Conservation (phyloP, 805 yeast genomes). For the Metschnikowia reukaufii region DNA sequence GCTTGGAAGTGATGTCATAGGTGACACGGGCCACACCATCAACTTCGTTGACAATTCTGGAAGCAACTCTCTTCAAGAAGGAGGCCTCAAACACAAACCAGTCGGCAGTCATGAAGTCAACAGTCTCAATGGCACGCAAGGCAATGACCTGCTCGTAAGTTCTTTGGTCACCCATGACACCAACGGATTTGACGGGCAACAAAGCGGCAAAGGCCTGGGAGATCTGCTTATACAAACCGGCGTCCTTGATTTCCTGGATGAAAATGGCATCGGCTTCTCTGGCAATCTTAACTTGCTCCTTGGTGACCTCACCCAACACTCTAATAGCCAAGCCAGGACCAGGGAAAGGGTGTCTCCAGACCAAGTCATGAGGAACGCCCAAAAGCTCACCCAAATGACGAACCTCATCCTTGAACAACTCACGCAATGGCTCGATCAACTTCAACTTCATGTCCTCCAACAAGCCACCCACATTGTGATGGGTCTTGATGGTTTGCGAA, state of each 20-base stretch:
- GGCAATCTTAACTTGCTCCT: conserved; percentile 90
- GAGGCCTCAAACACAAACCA: conserved; percentile 93
- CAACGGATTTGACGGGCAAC: conserved; percentile 96
- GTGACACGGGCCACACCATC: conserved; percentile 99
- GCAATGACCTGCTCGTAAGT: conserved; percentile 99
- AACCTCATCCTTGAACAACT: conserved; percentile 98
- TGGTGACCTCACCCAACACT: conserved; percentile 95
- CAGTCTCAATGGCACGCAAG: conserved; percentile 95
- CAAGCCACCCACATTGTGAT: conserved; percentile 98
- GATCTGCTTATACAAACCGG: conserved; percentile 88
- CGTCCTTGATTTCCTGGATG: conserved; percentile 92
- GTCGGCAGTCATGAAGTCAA: conserved; percentile 99
- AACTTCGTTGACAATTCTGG: conserved; percentile 97
- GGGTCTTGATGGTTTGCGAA: conserved; percentile 98
- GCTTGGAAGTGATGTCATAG: conserved; percentile 97
- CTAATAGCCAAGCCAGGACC: conserved; percentile 99
- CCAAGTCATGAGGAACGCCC: conserved; percentile 95
- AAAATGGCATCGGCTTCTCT: conserved; percentile 95
- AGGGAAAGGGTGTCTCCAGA: conserved; percentile 99
- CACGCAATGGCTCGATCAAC: conserved; percentile 97
- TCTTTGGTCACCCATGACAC: conserved; percentile 99
- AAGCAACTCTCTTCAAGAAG: conserved; percentile 88
- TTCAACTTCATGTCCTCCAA: conserved; percentile 97
- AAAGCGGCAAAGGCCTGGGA: conserved; percentile 98
- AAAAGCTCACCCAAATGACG: conserved; percentile 91